These are phyloP conservation scores for Trichoderma citrinoviride DNA, from an alignment of 2,329 filamentous ascomycete species.

Conservation along the genomic window DNA sequence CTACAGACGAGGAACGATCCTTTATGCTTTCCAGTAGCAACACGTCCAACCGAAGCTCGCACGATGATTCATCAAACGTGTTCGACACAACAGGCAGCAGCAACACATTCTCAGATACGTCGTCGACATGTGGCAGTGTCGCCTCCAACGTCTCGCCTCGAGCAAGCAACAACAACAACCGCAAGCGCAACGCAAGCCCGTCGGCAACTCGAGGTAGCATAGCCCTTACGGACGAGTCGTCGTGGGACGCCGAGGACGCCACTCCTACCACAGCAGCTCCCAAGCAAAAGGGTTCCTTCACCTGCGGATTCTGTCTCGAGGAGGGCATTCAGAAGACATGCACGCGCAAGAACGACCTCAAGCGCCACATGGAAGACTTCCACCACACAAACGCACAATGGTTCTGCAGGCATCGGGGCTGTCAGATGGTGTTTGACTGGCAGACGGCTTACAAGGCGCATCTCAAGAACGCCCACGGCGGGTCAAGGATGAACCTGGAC, in stretches of 20 bases:
- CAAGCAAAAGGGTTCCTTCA: constrained; percentile 41
- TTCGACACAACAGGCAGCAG: constrained; percentile 38
- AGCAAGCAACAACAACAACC: constrained; percentile 35
- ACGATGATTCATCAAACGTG: constrained; percentile 37
- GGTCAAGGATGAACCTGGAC: constrained; percentile 41
- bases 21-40: constrained; percentile 36
- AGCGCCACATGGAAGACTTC: constrained; percentile 49
- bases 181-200: constrained; percentile 30
- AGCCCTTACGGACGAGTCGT: constrained; percentile 25
- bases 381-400: constrained; percentile 48
- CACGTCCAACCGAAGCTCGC: constrained; percentile 26
- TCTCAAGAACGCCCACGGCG: constrained; percentile 44
- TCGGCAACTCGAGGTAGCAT: constrained; percentile 20
- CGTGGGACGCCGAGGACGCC: constrained; percentile 25
- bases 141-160: constrained; percentile 41
- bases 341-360: constrained; percentile 48
- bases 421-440: constrained; percentile 47
- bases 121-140: constrained; percentile 41
- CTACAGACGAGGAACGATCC: constrained; percentile 33
- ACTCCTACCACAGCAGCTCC: constrained; percentile 29
- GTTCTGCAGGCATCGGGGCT: constrained; percentile 45
- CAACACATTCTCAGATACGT: constrained; percentile 40
- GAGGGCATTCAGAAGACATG: constrained; percentile 43
- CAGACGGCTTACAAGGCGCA: constrained; percentile 48
- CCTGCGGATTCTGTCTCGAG: constrained; percentile 44